Evolutionary conservation across 441 rosid genomes (phyloP), one percentile per base, ranked within the genome.

Genomic region (Corymbia calophylla): DNA sequence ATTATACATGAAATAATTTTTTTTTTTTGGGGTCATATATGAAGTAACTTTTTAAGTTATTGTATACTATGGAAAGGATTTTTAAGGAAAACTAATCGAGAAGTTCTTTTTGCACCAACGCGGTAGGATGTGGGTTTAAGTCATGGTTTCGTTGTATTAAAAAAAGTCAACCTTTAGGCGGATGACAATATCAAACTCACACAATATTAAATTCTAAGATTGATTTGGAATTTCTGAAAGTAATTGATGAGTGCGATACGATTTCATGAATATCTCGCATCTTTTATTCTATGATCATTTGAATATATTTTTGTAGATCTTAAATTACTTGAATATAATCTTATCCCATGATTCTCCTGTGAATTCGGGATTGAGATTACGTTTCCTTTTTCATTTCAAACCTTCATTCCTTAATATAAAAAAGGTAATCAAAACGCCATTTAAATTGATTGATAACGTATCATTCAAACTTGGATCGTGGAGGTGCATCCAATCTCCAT

Each of bases 201-300:
- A 0, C 2, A 1, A 21, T 2, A 5, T 19, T 1, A 35, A 1
- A 35, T 35, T 19, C 16, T 3, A 3, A 39, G 9, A 39, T 21
- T 4, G 49, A 21, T 73, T 73, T 6, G 82, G 82, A 39, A 39
- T 5, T 39, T 39, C 14, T 0, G 0, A 39, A 39, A 39, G n/a
- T 21, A 1, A 73, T 12, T 39, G 6, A 39, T 39, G 44, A 39
- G 44, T 39, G 6, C 2, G 49, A 5, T 39, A 17, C 29, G 6
- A 73, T 11, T 44, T 73, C 17, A 1, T 60, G 29, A 60, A 60
- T 27, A 12, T 60, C 7, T 60, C 4, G 6, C 2, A 23, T 1
- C 14, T 58, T 13, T 58, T 29, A 0, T 18, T 8, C 27, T 17
- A 17, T 17, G 0, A 58, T 3, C n/a, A 23, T 58, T 58, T 2